phyloP scores from a whole-genome alignment of 192 early-diverging fungal genomes.

The Helicostylum pulchrum region DNA sequence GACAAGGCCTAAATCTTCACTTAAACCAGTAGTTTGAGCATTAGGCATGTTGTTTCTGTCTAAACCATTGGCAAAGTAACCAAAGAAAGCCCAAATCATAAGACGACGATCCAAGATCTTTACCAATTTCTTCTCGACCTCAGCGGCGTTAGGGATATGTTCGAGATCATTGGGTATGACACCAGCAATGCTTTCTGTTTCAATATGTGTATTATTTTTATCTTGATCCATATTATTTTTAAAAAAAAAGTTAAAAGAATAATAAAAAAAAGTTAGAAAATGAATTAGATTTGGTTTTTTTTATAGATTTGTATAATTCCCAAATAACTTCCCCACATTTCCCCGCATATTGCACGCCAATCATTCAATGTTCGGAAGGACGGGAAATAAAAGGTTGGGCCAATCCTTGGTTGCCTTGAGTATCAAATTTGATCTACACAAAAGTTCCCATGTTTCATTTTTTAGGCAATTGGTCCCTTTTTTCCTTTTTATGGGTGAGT shows the following conservation, averaged over 20 bases:
- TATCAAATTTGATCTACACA: too few species aligned
- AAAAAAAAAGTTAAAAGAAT: too few species aligned
- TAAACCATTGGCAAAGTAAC: constrained; percentile 36
- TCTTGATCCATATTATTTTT: constrained; percentile 1
- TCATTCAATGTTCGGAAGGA: neutral
- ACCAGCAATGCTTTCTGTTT: neutral
- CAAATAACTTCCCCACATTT: constrained; percentile 13
- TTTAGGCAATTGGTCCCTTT: too few species aligned
- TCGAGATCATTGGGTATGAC: neutral
- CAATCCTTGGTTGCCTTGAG: too few species aligned
- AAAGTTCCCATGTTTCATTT: too few species aligned
- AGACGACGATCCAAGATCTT: constrained; percentile 27
- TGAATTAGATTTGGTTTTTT: neutral
- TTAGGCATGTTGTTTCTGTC: constrained; percentile 39
- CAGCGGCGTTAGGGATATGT: neutral
- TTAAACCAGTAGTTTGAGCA: constrained; percentile 36
- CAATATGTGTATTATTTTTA: neutral
- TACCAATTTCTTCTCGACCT: constrained; percentile 20
- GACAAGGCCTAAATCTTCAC: constrained; percentile 40
- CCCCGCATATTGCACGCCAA: neutral
- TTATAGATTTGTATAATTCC: neutral
- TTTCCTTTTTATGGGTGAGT: too few species aligned
- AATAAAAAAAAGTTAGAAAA: neutral
- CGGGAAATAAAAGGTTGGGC: neutral
- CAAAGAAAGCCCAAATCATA: constrained; percentile 33